A percentile compares a stretch with the other conserved stretches of the same genome.
These are phyloP conservation scores for Saprolegnia parasitica DNA, from an alignment of 352 stramenopile species.

Conservation along the genomic window DNA sequence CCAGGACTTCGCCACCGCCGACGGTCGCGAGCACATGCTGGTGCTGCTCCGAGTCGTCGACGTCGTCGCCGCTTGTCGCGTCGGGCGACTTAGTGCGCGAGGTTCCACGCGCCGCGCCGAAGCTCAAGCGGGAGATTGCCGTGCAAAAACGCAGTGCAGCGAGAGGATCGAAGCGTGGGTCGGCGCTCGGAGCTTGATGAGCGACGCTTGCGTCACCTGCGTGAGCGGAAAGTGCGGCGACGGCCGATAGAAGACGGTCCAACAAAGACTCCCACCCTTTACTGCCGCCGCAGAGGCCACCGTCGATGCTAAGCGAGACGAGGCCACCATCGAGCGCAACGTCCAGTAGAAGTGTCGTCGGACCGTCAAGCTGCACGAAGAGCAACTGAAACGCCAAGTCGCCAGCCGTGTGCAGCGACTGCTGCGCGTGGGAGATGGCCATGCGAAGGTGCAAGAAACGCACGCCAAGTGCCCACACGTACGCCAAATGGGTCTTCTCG, in stretches of 20 bases:
- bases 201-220: constrained; percentile 37
- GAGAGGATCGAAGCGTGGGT: background rate
- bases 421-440: background rate
- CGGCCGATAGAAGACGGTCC: constrained; percentile 47
- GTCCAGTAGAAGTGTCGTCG: constrained; percentile 44
- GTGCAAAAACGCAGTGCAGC: constrained; percentile 12
- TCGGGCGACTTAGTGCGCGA: background rate
- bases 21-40: constrained; percentile 37
- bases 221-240: constrained; percentile 36
- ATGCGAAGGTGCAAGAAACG: background rate
- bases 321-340: constrained; percentile 51
- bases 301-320: constrained; percentile 50
- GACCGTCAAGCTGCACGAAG: constrained; percentile 40
- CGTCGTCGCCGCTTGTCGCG: constrained; percentile 45
- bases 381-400: constrained; percentile 16
- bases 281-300: constrained; percentile 40
- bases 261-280: constrained; percentile 41
- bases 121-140: background rate
- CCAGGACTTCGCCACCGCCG: constrained; percentile 54
- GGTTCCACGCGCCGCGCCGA: constrained; percentile 19
- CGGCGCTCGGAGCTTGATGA: constrained; percentile 54
- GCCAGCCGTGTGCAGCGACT: background rate
- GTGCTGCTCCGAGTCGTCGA: too few species aligned
- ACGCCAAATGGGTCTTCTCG: background rate
- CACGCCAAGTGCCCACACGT: background rate